phyloP scores from a whole-genome alignment of 169 alveolate genomes.

The Blepharisma undulans region DNA sequence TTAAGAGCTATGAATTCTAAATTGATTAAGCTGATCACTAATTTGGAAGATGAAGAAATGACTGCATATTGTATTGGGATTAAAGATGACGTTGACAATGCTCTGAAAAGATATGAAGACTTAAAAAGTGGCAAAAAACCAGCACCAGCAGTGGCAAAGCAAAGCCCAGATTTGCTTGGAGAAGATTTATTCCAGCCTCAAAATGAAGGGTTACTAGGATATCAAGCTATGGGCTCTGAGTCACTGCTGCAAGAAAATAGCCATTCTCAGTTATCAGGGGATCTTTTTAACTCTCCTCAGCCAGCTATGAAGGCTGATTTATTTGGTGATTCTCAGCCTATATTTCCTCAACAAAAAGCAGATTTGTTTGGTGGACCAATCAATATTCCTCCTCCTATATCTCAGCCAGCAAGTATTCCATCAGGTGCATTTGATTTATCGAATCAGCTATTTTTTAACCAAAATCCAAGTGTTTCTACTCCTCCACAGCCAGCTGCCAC shows the following conservation, averaged over 20 bases:
- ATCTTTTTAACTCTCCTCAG: not conserved
- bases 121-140: constrained; percentile 20
- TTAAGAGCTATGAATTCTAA: constrained; percentile 32
- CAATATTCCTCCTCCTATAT: not conserved
- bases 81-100: constrained; percentile 18
- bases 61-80: not conserved
- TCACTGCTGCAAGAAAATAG: not conserved
- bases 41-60: constrained; percentile 18
- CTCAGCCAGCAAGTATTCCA: not conserved
- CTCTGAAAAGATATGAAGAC: not conserved
- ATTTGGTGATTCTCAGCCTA: not conserved
- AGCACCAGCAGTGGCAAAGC: not conserved
- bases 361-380: not conserved
- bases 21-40: not conserved
- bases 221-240: not conserved
- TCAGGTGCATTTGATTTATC: not conserved
- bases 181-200: not conserved
- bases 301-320: not conserved
- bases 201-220: not conserved
- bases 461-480: not conserved
- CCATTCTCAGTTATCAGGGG: not conserved
- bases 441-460: not conserved
- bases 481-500: not conserved
- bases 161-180: not conserved
- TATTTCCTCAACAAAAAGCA: not conserved